A percentile compares a stretch with the other conserved stretches of the same genome.
Evolutionary conservation across 2,329 filamentous ascomycete species (phyloP).

Genomic region (Aspergillus ochraceus): DNA sequence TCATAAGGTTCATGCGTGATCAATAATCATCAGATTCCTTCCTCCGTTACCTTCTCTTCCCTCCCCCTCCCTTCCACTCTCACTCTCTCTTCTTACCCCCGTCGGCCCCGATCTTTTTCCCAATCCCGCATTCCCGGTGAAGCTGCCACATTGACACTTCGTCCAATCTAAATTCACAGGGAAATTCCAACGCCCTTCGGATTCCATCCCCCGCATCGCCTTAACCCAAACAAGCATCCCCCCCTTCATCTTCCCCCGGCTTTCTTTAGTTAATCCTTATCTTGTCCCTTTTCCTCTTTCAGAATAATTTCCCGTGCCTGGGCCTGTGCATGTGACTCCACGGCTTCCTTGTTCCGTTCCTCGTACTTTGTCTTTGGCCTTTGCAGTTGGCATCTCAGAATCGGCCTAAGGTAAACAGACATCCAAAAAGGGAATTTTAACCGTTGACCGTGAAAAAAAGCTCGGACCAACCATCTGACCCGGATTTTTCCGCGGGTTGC

Average conservation of each 20-base stretch:
- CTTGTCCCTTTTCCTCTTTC: constrained; percentile 1
- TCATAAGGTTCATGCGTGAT: constrained; percentile 4
- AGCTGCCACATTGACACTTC: too few relatives aligned
- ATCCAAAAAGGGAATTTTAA: too few relatives aligned
- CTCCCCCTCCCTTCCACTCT: too few relatives aligned
- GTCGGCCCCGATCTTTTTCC: too few relatives aligned
- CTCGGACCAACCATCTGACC: not conserved
- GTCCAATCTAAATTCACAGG: too few relatives aligned
- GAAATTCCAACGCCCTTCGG: not conserved
- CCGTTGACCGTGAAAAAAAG: not conserved
- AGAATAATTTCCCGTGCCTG: not conserved
- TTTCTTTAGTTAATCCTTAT: constrained; percentile 6
- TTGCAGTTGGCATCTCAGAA: too few relatives aligned
- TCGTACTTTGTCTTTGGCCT: too few relatives aligned
- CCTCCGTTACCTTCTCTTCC: too few relatives aligned
- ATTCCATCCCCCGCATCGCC: constrained; percentile 2
- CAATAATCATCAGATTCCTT: constrained; percentile 1
- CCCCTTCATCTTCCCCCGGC: not conserved
- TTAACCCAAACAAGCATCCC: not conserved
- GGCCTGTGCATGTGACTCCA: too few relatives aligned
- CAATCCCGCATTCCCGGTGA: constrained; percentile 20
- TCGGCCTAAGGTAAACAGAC: too few relatives aligned
- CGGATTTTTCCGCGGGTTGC: not conserved
- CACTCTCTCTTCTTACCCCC: too few relatives aligned
- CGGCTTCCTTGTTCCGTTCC: too few relatives aligned